Evolutionary conservation across 768 basidiomycete species (phyloP), one percentile per base, ranked within the genome.

Genomic region (Trametes gibbosa): DNA sequence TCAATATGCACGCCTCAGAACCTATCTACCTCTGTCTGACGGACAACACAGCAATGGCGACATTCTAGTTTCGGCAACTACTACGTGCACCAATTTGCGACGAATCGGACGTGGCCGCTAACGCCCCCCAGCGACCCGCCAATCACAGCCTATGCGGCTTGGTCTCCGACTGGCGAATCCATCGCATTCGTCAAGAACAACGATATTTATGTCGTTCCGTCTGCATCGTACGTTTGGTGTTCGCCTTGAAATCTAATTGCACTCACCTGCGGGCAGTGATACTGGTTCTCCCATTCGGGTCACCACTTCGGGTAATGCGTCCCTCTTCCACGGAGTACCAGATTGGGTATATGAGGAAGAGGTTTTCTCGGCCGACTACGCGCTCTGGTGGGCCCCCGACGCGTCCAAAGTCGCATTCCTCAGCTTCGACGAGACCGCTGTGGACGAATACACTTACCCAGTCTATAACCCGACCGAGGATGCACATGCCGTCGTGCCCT

Each of bases 331-430:
- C 67, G 97, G 97, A 7, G 90, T 97, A 1, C 92, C 94, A 0
- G 94, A 97, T 70, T 98, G 97, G 96, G 96, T 98, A 5, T 95
- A 95, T 72, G 94, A 96, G 71, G 93, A 96, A 69, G 94, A 97
- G 70, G 84, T 98, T 23, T 89, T 94, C 65, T 75, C 79, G 3
- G 69, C 74, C 39, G 84, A 94, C 68, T 84, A 72, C 48, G 86
- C 95, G 0, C 76, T 96, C 5, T 98, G 94, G 94, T 98, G 91
- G 89, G 89, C 90, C 10, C 96, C 95, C 3, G 81, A 87, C 65
- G 84, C 85, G 0, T 67, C 73, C 19, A 85, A 84, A 60, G 67
- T 99, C 43, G 93, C 95, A 0, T 99, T 89, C 78, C 83, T 98
- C 42, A 75, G 82, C 12, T 86, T 92, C 61, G 93, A 99, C 69